A percentile compares a stretch with the other conserved stretches of the same genome.
Evolutionary conservation across 2,329 filamentous ascomycete species (phyloP).

Genomic region (Aureobasidium sp.): DNA sequence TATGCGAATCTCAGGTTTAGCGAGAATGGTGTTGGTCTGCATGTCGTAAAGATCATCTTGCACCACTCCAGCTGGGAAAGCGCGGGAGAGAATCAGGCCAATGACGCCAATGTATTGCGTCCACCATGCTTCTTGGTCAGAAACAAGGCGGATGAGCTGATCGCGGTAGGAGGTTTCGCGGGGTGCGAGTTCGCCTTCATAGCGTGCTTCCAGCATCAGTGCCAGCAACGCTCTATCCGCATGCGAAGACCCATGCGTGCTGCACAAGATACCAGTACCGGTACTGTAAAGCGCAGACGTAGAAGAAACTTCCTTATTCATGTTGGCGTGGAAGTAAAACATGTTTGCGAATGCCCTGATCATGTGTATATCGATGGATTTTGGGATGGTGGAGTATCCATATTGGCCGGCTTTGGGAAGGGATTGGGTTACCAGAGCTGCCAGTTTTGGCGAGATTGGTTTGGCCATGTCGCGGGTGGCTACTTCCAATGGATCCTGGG

Average conservation of each 20-base stretch:
- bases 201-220: conserved; percentile 59
- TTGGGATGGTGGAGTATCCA: conserved; percentile 10
- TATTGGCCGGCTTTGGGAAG: conserved; percentile 23
- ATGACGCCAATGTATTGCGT: conserved; percentile 50
- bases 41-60: conserved; percentile 4
- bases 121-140: conserved; percentile 42
- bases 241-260: conserved; percentile 62
- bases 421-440: conserved; percentile 35
- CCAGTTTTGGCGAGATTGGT: conserved; percentile 28
- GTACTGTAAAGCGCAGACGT: conserved; percentile 63
- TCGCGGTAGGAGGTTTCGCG: not conserved
- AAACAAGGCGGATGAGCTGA: not conserved
- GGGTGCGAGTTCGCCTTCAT: conserved; percentile 50
- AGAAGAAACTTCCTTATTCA: conserved; percentile 45
- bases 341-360: conserved; percentile 47
- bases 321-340: conserved; percentile 36
- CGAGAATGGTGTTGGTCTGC: not conserved
- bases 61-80: conserved; percentile 47
- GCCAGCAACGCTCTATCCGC: conserved; percentile 58
- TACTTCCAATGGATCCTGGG: conserved; percentile 54
- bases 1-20: conserved; percentile 10
- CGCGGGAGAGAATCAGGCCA: conserved; percentile 43
- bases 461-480: conserved; percentile 44
- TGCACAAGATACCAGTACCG: conserved; percentile 54
- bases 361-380: conserved; percentile 27